A percentile compares a stretch with the other conserved stretches of the same genome.
phyloP scores from a whole-genome alignment of 2,329 filamentous ascomycete genomes.

The Alternaria gaisen region DNA sequence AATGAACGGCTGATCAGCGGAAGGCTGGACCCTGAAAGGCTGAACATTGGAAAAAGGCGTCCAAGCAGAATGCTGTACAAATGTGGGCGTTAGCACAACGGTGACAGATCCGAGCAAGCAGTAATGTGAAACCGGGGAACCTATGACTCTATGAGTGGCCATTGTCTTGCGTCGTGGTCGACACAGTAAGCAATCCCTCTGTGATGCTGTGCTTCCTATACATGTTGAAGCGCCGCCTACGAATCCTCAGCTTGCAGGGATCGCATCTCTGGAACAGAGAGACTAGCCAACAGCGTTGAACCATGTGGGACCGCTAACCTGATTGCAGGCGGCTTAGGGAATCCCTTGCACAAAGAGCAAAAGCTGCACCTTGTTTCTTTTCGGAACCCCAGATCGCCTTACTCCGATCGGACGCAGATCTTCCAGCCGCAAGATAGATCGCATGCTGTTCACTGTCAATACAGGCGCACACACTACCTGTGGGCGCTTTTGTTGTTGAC shows the following conservation, averaged over 20 bases:
- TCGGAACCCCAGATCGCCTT: not conserved
- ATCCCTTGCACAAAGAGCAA: not conserved
- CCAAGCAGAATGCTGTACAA: not conserved
- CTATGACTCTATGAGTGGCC: not conserved
- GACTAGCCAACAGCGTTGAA: not conserved
- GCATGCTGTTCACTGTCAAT: not conserved
- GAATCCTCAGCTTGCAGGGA: not conserved
- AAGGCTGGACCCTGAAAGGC: not conserved
- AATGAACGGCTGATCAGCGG: not conserved
- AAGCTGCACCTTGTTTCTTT: conserved; percentile 1
- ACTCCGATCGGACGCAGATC: not conserved
- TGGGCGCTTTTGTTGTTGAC: not conserved
- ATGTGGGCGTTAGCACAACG: not conserved
- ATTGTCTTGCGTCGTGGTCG: not conserved
- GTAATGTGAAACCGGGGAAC: not conserved
- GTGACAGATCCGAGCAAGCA: not conserved
- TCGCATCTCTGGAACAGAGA: not conserved
- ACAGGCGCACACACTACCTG: not conserved
- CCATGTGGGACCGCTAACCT: not conserved
- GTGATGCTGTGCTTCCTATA: conserved; percentile 1
- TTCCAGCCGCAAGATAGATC: not conserved
- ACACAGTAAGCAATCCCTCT: not conserved
- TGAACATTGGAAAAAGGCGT: not conserved
- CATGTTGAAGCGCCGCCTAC: not conserved
- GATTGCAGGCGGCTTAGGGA: not conserved